Evolutionary conservation across 1,284 basidiomycete species (phyloP), one percentile per base, ranked within the genome.

Genomic region (Tilletia setariae): DNA sequence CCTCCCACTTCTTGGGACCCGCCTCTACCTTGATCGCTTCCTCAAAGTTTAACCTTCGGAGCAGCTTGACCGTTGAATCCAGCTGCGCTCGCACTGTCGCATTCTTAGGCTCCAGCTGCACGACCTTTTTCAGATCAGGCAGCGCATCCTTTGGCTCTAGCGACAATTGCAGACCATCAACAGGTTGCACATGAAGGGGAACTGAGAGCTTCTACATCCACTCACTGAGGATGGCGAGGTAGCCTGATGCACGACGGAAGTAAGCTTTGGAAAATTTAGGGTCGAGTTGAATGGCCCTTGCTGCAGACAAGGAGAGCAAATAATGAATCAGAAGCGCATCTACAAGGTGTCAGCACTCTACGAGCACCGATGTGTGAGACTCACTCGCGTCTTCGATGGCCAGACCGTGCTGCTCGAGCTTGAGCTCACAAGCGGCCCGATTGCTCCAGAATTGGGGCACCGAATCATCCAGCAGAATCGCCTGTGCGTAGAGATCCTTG

Each of bases 231-330:
- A 93, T 91, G 79, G 95, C 91, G 69, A 99, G 87, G 78, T 95
- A 89, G 73, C 94, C 96, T 76, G 91, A 90, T 63, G 92, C 95
- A 64, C 96, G 90, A 71, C 94, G 91, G 80, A 91, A 94, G 81
- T 91, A 93, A 0, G 92, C 93, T 83, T 98, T 98, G 68, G 90
- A 90, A 82, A 96, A 97, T 76, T 89, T 90, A 0, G 91, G 88
- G 84, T 98, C 93, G 72, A 98, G 85, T 73, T 90, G 86, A 70
- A 98, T 91, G 7, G 95, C 96, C 79, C 89, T 90, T 70, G 87
- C 91, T 93, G 74, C 16, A 65, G 32, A 40, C 7, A 11, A 44
- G 44, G 40, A 46, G 23, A 66, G 44, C 35, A 28, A 3, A 16
- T 6, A 21, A 6, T 6, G 21, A n/a, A 63, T 40, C 35, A 40